phyloP scores from a whole-genome alignment of 441 rosid species.

The Syzygium malaccense region DNA sequence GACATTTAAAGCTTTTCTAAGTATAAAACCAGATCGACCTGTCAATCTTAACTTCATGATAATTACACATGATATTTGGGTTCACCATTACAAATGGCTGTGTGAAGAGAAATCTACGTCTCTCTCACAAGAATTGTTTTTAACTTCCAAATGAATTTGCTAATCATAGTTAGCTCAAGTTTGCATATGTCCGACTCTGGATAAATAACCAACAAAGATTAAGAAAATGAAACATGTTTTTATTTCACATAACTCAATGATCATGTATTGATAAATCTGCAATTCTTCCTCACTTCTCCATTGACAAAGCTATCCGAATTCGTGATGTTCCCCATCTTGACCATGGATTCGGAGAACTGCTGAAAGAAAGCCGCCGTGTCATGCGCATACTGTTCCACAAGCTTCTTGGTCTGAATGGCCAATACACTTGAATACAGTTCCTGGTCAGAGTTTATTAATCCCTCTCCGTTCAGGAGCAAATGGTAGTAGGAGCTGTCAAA shows the following conservation, averaged over 20 bases:
- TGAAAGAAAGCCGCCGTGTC: constrained; percentile 46
- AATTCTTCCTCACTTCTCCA: constrained; percentile 55
- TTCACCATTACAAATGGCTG: background rate
- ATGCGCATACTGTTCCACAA: constrained; percentile 45
- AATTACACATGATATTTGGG: background rate
- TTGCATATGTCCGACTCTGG: background rate
- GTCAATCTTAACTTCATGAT: background rate
- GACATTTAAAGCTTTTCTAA: background rate
- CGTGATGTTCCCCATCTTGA: constrained; percentile 60
- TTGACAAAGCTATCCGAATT: constrained; percentile 41
- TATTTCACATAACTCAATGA: background rate
- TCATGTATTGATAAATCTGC: constrained; percentile 61
- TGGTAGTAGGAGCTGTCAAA: constrained; percentile 57
- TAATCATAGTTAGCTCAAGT: background rate
- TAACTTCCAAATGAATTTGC: background rate
- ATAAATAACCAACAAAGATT: background rate
- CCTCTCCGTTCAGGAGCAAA: constrained; percentile 39
- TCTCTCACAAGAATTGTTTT: background rate
- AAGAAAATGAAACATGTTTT: background rate
- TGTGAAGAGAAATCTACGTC: background rate
- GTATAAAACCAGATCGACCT: background rate
- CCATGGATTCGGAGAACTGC: constrained; percentile 61
- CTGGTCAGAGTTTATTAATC: constrained; percentile 54
- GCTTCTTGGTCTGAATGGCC: constrained; percentile 32
- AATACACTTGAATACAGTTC: constrained; percentile 53